These are phyloP conservation scores for Beauveria asiatica DNA, from an alignment of 2,329 filamentous ascomycete genomes.

Conservation along the genomic window DNA sequence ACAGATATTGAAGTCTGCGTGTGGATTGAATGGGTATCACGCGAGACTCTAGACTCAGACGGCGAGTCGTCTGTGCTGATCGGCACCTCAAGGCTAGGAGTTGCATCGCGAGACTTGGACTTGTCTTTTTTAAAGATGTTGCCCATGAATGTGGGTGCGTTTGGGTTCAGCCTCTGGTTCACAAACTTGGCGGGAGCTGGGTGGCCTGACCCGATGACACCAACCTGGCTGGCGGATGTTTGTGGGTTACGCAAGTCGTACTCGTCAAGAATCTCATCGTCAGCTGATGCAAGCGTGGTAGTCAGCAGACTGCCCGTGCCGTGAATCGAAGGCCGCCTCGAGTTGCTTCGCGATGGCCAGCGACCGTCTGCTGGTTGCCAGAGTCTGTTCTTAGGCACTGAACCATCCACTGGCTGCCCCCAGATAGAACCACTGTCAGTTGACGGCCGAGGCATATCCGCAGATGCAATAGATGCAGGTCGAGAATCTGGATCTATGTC, in stretches of 20 bases:
- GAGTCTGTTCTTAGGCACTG: conserved; percentile 46
- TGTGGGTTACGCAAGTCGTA: conserved; percentile 44
- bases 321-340: conserved; percentile 72
- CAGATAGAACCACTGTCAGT: conserved; percentile 72
- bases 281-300: conserved; percentile 53
- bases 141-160: conserved; percentile 79
- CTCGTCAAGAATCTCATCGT: conserved; percentile 56
- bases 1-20: conserved; percentile 43
- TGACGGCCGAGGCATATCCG: conserved; percentile 66
- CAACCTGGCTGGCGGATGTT: conserved; percentile 48
- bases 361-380: conserved; percentile 55
- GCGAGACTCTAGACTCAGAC: conserved; percentile 44
- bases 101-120: conserved; percentile 26
- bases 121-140: conserved; percentile 48
- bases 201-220: conserved; percentile 74
- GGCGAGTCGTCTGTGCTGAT: conserved; percentile 38
- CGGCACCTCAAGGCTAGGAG: conserved; percentile 30
- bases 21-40: conserved; percentile 48
- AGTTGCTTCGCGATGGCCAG: conserved; percentile 58
- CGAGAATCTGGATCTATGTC: conserved; percentile 53
- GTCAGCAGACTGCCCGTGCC: conserved; percentile 59
- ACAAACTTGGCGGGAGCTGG: conserved; percentile 32
- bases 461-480: conserved; percentile 60
- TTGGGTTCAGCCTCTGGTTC: conserved; percentile 69
- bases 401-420: conserved; percentile 43